Evolutionary conservation across 805 yeast species (phyloP).

Genomic region (Metschnikowia borealis): DNA sequence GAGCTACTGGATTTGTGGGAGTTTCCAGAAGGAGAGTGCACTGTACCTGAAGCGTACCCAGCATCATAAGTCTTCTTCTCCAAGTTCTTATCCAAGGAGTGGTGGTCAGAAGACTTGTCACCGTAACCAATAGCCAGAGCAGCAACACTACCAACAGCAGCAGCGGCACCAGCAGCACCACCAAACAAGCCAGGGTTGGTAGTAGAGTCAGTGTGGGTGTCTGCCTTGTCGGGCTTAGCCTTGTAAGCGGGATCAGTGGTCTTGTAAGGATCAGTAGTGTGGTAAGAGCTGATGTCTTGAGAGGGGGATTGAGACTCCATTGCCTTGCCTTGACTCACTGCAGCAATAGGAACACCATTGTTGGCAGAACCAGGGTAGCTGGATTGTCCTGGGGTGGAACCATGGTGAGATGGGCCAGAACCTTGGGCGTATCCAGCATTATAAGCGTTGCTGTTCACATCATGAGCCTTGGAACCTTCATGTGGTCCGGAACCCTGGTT

Average conservation of each 20-base stretch:
- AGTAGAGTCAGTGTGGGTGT: conserved; percentile 1
- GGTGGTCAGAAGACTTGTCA: neutral
- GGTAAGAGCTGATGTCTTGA: neutral
- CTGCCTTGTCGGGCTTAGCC: neutral
- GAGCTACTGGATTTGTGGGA: neutral
- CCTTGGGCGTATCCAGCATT: conserved; percentile 15
- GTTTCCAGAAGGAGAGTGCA: neutral
- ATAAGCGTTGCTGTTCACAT: conserved; percentile 1
- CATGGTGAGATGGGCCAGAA: neutral
- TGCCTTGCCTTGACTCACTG: conserved; percentile 1
- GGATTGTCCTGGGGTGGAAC: neutral
- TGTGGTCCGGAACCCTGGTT: neutral
- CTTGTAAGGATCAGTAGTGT: neutral
- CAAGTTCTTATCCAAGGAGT: conserved; percentile 2
- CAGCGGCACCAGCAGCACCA: conserved; percentile 12
- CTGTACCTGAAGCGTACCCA: conserved; percentile 6
- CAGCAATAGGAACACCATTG: conserved; percentile 1
- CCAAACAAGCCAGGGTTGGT: conserved; percentile 12
- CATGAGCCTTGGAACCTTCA: neutral
- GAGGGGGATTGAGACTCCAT: neutral
- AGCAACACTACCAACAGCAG: conserved; percentile 18
- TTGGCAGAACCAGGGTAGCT: neutral
- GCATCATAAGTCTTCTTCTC: conserved; percentile 8
- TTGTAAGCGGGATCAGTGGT: neutral
- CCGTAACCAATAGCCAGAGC: conserved; percentile 10